phyloP scores from a whole-genome alignment of 805 yeast species.

The Suhomyces sp. region DNA sequence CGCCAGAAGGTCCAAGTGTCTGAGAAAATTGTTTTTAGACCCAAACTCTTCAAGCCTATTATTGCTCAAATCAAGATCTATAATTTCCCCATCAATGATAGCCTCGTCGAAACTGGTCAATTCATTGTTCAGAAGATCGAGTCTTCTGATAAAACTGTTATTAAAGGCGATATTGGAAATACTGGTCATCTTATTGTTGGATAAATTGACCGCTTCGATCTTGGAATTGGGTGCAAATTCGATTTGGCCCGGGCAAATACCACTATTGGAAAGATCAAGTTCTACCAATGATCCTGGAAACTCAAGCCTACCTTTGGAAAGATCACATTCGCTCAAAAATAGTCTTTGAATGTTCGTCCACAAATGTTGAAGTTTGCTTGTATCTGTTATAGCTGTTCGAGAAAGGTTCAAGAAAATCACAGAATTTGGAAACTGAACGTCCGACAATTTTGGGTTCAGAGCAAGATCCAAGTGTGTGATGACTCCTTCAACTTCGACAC shows the following conservation, averaged over 20 bases:
- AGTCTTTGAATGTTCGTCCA: too few relatives aligned
- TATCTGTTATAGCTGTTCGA: neutral
- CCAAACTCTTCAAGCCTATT: slow-evolving; percentile 3
- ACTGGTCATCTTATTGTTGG: neutral
- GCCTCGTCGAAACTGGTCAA: neutral
- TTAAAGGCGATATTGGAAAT: neutral
- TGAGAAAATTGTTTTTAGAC: neutral
- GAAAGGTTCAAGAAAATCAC: neutral
- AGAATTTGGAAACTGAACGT: neutral
- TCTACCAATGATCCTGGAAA: neutral
- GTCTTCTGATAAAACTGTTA: slow-evolving; percentile 1
- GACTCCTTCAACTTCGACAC: neutral
- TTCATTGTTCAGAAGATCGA: slow-evolving; percentile 9
- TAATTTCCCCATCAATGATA: neutral
- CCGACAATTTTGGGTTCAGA: neutral
- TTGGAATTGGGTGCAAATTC: too few relatives aligned
- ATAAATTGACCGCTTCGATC: slow-evolving; percentile 1
- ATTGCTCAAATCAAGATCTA: slow-evolving; percentile 6
- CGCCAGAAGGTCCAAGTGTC: slow-evolving; percentile 6
- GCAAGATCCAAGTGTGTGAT: neutral
- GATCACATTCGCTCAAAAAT: too few relatives aligned
- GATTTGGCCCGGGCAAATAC: too few relatives aligned
- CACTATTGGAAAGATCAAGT: neutral
- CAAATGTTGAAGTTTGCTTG: too few relatives aligned
- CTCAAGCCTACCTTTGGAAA: too few relatives aligned